Percentiles rank a stretch among this genome's conserved stretches.
phyloP scores from a whole-genome alignment of 2,329 filamentous ascomycete genomes.

The Pyricularia sp. region DNA sequence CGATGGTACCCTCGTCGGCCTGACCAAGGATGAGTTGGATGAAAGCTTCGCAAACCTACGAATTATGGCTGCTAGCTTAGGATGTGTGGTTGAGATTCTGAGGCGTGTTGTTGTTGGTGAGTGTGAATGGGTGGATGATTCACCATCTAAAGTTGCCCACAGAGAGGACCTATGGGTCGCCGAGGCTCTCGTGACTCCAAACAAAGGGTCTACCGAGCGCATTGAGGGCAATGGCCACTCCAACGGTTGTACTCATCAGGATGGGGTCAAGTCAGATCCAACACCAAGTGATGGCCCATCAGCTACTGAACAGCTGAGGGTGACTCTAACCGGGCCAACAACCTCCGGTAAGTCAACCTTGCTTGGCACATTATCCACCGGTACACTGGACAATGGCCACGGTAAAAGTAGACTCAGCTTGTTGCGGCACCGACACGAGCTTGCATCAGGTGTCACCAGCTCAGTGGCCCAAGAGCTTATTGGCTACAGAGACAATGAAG shows the following conservation, averaged over 20 bases:
- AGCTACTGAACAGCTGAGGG: slow-evolving; percentile 64
- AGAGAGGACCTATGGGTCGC: slow-evolving; percentile 69
- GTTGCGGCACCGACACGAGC: slow-evolving; percentile 87
- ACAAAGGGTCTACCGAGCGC: slow-evolving; percentile 34
- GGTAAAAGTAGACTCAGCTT: slow-evolving; percentile 84
- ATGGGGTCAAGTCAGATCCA: slow-evolving; percentile 5
- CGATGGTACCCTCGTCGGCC: slow-evolving; percentile 80
- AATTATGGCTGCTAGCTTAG: slow-evolving; percentile 86
- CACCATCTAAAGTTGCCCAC: slow-evolving; percentile 20
- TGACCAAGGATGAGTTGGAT: slow-evolving; percentile 84
- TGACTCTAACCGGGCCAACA: slow-evolving; percentile 83
- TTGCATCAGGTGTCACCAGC: slow-evolving; percentile 84
- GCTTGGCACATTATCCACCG: slow-evolving; percentile 79
- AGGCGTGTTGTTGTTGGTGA: slow-evolving; percentile 78
- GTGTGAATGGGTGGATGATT: slow-evolving; percentile 60
- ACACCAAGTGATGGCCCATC: slow-evolving; percentile 34
- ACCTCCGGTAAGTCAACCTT: slow-evolving; percentile 89
- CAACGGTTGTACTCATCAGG: slow-evolving; percentile 4
- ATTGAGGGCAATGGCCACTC: slow-evolving; percentile 13
- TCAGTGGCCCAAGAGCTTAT: slow-evolving; percentile 91
- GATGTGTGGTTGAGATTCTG: slow-evolving; percentile 74
- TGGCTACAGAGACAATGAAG: slow-evolving; percentile 56
- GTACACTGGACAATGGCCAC: slow-evolving; percentile 81
- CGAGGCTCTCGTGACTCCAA: slow-evolving; percentile 79
- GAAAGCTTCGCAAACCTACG: slow-evolving; percentile 80